Evolutionary conservation across 164 flowering plant genomes (phyloP).

Genomic region (Macadamia tetraphylla): DNA sequence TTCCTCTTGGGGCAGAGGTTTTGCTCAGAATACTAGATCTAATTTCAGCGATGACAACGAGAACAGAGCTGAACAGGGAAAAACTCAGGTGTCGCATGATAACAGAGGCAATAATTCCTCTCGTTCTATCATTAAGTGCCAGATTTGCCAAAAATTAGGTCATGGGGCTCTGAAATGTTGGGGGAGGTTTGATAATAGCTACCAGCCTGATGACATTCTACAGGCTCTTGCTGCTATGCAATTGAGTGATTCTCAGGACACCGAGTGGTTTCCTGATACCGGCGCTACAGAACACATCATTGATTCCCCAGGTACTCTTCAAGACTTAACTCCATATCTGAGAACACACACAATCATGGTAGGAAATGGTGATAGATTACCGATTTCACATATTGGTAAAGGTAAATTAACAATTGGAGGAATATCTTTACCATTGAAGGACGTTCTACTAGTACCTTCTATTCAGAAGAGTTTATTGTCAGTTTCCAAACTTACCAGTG

Average conservation of each 20-base stretch:
- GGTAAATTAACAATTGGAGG: no score
- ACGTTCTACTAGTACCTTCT: neutral
- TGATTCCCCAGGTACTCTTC: neutral
- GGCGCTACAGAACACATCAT: neutral
- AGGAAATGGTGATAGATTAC: neutral
- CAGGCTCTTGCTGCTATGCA: conserved; percentile 4
- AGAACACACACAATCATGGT: neutral
- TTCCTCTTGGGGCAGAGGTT: no score
- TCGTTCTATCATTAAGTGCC: neutral
- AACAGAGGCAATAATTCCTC: no score
- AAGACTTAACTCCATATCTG: neutral
- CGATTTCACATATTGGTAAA: neutral
- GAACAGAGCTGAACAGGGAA: no score
- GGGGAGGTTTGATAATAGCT: conserved; percentile 1
- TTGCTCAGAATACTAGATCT: no score
- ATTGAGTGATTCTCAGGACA: neutral
- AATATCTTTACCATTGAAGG: neutral
- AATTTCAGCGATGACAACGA: no score
- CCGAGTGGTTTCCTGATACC: neutral
- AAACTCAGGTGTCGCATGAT: no score
- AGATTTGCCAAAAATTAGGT: neutral
- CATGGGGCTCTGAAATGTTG: neutral
- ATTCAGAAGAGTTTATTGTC: neutral
- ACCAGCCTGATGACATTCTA: neutral
- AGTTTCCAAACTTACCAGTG: neutral